phyloP scores from a whole-genome alignment of 1,284 basidiomycete genomes.

The Volvariella volvacea region DNA sequence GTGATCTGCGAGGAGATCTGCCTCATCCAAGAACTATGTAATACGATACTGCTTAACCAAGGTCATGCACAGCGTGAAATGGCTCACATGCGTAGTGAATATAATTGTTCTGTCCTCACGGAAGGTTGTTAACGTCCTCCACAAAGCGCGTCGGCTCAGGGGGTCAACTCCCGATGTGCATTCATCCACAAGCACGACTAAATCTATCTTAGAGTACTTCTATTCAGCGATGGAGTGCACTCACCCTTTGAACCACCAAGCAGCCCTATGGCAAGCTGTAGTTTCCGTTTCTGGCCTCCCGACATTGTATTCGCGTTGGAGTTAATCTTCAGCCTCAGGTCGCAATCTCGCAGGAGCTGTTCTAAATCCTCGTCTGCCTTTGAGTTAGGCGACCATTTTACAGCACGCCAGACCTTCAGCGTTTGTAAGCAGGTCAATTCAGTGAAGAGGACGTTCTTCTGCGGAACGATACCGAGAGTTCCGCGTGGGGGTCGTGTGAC shows the following conservation, averaged over 20 bases:
- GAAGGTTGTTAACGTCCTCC: slow-evolving; percentile 65
- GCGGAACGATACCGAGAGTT: slow-evolving; percentile 70
- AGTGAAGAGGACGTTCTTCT: slow-evolving; percentile 79
- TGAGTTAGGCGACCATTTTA: slow-evolving; percentile 57
- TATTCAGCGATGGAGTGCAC: slow-evolving; percentile 10
- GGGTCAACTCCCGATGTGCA: slow-evolving; percentile 81
- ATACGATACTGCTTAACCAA: not conserved
- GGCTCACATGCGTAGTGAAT: slow-evolving; percentile 64
- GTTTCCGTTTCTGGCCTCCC: slow-evolving; percentile 78
- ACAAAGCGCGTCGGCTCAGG: slow-evolving; percentile 68
- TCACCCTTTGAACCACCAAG: slow-evolving; percentile 66
- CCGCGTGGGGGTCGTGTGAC: slow-evolving; percentile 46
- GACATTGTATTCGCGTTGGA: slow-evolving; percentile 60
- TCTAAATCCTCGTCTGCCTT: slow-evolving; percentile 47
- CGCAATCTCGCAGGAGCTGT: slow-evolving; percentile 63
- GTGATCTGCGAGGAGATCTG: slow-evolving; percentile 64
- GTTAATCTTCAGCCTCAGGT: slow-evolving; percentile 61
- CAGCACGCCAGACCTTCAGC: slow-evolving; percentile 63
- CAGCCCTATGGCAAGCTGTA: slow-evolving; percentile 73
- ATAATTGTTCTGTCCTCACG: slow-evolving; percentile 58
- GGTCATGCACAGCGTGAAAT: not conserved
- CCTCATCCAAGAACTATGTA: slow-evolving; percentile 55
- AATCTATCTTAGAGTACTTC: slow-evolving; percentile 1
- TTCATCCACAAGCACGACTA: slow-evolving; percentile 71
- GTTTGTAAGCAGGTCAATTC: slow-evolving; percentile 73